Conservation (phyloP, 257 asterid genomes). For the Gynochthodes officinalis region DNA sequence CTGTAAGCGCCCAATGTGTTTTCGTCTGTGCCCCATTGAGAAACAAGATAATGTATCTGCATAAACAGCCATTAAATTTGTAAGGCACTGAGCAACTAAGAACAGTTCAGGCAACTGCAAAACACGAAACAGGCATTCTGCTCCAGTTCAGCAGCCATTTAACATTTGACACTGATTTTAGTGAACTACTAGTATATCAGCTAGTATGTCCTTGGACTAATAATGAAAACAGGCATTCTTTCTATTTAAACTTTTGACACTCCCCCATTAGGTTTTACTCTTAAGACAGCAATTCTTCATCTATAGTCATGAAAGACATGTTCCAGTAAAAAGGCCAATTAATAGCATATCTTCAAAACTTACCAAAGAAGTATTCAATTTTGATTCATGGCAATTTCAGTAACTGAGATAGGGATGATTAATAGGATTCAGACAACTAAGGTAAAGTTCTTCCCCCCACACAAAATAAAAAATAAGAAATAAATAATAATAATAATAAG, state of each 20-base stretch:
- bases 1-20: slow-evolving; percentile 84
- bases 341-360: background rate
- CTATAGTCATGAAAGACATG: background rate
- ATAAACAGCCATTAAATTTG: background rate
- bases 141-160: too few species aligned
- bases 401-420: background rate
- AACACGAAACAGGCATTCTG: too few species aligned
- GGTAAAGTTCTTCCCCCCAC: background rate
- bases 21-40: slow-evolving; percentile 79
- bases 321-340: background rate
- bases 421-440: background rate
- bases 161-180: too few species aligned
- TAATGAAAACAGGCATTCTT: background rate
- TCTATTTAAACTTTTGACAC: background rate
- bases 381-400: background rate
- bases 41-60: slow-evolving; percentile 81
- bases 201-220: background rate
- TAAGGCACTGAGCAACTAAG: background rate
- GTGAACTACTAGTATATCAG: background rate
- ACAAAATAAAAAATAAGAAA: too few species aligned
- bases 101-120: background rate
- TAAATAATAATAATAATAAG: too few species aligned
- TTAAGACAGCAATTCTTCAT: background rate
- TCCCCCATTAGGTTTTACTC: background rate
- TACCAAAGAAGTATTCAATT: background rate